Percentiles rank a stretch among this genome's conserved stretches.
These are phyloP conservation scores for Aspergillus brasiliensis DNA, from an alignment of 2,329 filamentous ascomycete genomes.

Conservation along the genomic window DNA sequence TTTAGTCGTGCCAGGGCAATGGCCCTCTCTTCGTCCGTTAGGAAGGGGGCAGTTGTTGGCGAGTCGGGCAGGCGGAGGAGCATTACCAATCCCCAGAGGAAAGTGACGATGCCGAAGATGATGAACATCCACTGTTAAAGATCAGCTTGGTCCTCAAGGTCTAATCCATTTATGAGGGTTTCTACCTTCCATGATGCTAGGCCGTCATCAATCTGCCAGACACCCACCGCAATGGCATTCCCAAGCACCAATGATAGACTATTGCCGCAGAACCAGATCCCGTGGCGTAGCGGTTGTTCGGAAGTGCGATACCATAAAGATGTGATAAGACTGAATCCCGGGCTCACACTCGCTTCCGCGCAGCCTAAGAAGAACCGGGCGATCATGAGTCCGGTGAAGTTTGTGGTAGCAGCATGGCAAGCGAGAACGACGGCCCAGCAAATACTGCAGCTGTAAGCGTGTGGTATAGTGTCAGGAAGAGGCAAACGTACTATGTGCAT, in stretches of 20 bases:
- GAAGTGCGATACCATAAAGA: conserved; percentile 32
- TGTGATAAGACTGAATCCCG: conserved; percentile 39
- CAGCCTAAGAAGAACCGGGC: conserved; percentile 48
- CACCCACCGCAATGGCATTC: conserved; percentile 28
- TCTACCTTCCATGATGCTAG: conserved; percentile 29
- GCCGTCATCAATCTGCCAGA: conserved; percentile 25
- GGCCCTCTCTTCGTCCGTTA: conserved; percentile 24
- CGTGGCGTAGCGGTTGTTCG: conserved; percentile 35
- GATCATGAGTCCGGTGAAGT: conserved; percentile 42
- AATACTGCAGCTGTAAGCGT: conserved; percentile 19
- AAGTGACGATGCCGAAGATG: conserved; percentile 30
- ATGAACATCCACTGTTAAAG: conserved; percentile 25
- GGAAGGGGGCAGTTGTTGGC: conserved; percentile 23
- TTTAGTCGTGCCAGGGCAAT: conserved; percentile 27
- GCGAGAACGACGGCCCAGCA: conserved; percentile 35
- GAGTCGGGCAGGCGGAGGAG: conserved; percentile 29
- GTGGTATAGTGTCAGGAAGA: not conserved
- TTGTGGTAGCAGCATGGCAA: conserved; percentile 39
- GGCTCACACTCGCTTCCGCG: conserved; percentile 42
- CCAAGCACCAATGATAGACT: conserved; percentile 30
- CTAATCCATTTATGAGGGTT: too few relatives aligned
- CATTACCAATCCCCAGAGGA: conserved; percentile 26
- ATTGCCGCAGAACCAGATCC: conserved; percentile 36
- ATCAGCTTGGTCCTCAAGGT: not conserved
- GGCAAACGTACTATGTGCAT: conserved; percentile 19